Base-by-base conservation (phyloP, 2,329 filamentous ascomycete species). In the Calonectria pauciramosa region DNA sequence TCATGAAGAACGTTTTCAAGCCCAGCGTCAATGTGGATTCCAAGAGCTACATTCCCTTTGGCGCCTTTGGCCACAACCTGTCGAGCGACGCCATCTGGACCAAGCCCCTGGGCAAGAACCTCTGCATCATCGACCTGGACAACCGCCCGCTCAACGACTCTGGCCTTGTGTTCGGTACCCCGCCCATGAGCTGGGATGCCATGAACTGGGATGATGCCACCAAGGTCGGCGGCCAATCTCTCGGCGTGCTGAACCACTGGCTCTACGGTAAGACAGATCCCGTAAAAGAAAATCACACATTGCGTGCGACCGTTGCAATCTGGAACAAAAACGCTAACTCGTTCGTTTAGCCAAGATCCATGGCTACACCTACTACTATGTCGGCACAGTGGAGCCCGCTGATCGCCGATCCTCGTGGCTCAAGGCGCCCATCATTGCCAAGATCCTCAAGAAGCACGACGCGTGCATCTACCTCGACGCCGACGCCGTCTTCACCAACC, bases 341-440 rank as follows among this genome's bases (percentile, higher is more conserved):
- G 3, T 4, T 41, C 13, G 36, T 60, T 10, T 41, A 60, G 56
- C 56, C 34, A 60, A 60, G 14, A 65, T 65, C 41, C 60, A 65
- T 23, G 86, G 86, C 54, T 88, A 88, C 83, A 84, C 85, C 76
- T 88, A 88, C 83, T 87, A 87, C 80, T 87, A 86, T 71, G 76
- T 88, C 70, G 82, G 84, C 34, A 84, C 83, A 32, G 83, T 84
- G 10, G 80, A 82, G 18, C 85, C 82, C 70, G 70, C 77, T 47
- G 86, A 87, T 72, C 85, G 86, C 26, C 86, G 86, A 32, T 83
- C 83, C 13, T 87, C 86, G 5, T 88, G 86, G 86, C 85, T 86
- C 80, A 88, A 88, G 81, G 84, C 86, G 26, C 74, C 84, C 52
- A 82, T 87, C 74, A 84, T 87, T 68, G 78, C 83, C 73, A 84